Percentiles rank a stretch among this genome's conserved stretches.
phyloP scores from a whole-genome alignment of 768 basidiomycete genomes.

The Holtermanniella nyarrowii region DNA sequence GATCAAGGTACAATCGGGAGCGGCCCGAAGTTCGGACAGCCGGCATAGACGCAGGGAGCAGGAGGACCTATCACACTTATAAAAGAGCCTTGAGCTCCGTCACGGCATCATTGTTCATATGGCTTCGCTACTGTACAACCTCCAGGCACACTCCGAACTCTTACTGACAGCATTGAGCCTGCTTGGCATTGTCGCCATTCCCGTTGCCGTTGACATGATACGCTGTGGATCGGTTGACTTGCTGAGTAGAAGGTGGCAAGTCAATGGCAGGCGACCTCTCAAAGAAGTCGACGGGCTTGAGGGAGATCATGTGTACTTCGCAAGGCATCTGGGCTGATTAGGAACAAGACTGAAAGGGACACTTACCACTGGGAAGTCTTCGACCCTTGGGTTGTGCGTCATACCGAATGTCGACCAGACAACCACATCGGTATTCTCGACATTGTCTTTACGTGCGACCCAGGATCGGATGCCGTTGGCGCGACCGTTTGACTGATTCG shows the following conservation, averaged over 20 bases:
- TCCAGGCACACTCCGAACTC: too few species aligned
- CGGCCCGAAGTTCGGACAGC: too few species aligned
- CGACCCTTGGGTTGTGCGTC: slow-evolving; percentile 30
- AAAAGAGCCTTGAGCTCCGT: too few species aligned
- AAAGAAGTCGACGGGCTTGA: slow-evolving; percentile 34
- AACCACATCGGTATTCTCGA: slow-evolving; percentile 23
- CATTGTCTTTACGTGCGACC: slow-evolving; percentile 24
- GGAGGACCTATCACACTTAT: too few species aligned
- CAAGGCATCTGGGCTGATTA: slow-evolving; percentile 22
- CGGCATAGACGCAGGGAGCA: too few species aligned
- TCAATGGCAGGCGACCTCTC: slow-evolving; percentile 22
- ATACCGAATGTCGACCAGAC: slow-evolving; percentile 36
- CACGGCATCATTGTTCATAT: too few species aligned
- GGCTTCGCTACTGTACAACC: too few species aligned
- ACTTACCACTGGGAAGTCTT: slow-evolving; percentile 34
- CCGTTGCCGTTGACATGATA: too few species aligned
- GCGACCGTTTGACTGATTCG: slow-evolving; percentile 26
- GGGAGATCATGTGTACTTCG: slow-evolving; percentile 19
- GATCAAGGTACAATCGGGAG: too few species aligned
- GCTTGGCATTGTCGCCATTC: too few species aligned
- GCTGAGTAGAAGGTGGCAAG: slow-evolving; percentile 21
- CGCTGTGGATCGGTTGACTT: too few species aligned
- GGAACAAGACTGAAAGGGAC: background rate
- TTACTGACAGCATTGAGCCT: too few species aligned
- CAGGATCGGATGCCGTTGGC: slow-evolving; percentile 23